Conservation (phyloP, 441 rosid genomes). For the Cnidoscolus chayamansa region DNA sequence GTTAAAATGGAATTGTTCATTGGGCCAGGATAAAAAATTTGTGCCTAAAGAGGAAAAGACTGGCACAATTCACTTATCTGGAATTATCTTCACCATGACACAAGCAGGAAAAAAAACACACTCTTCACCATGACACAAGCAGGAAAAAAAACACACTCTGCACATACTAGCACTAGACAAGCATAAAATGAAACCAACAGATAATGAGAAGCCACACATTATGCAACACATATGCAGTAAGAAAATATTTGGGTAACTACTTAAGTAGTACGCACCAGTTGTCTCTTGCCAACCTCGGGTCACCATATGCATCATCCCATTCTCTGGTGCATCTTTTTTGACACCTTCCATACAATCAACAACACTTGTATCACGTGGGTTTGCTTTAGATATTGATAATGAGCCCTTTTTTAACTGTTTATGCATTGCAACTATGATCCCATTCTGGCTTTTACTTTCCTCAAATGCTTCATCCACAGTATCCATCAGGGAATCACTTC, state of each 20-base stretch:
- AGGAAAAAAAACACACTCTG: not conserved
- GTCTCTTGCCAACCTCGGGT: slow-evolving; percentile 52
- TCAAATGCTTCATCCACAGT: slow-evolving; percentile 31
- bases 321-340: slow-evolving; percentile 31
- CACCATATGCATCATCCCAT: slow-evolving; percentile 34
- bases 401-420: slow-evolving; percentile 27
- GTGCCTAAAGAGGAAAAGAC: not conserved
- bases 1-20: not conserved
- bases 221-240: not conserved
- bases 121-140: not conserved
- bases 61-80: not conserved
- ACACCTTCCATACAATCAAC: slow-evolving; percentile 33
- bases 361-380: slow-evolving; percentile 27
- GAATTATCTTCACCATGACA: not conserved
- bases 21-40: not conserved
- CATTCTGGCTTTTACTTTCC: slow-evolving; percentile 44
- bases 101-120: not conserved
- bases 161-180: not conserved
- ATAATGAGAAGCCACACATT: not conserved
- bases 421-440: slow-evolving; percentile 40
- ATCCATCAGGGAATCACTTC: slow-evolving; percentile 26
- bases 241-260: not conserved
- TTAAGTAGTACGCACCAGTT: slow-evolving; percentile 48
- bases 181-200: not conserved
- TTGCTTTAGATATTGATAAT: slow-evolving; percentile 31